These are phyloP conservation scores for Diplocarpon rosae DNA, from an alignment of 2,329 filamentous ascomycete genomes.

Conservation along the genomic window DNA sequence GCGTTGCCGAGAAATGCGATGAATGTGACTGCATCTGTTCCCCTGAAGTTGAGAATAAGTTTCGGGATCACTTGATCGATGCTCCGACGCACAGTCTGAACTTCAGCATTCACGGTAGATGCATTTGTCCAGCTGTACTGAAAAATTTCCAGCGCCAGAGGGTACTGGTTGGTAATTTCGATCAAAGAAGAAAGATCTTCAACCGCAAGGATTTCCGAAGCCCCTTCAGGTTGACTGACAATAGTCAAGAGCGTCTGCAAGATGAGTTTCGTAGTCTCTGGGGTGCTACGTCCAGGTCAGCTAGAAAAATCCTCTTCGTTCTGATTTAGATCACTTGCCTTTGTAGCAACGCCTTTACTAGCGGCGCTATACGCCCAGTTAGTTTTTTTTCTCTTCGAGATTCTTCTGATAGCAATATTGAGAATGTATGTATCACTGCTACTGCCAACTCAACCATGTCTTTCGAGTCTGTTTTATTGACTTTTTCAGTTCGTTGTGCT, in stretches of 20 bases:
- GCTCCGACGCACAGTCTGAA: conserved; percentile 28
- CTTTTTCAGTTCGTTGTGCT: conserved; percentile 34
- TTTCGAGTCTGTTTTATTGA: conserved; percentile 34
- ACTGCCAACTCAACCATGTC: conserved; percentile 55
- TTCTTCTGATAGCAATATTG: conserved; percentile 41
- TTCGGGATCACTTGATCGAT: conserved; percentile 38
- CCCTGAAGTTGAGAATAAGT: conserved; percentile 43
- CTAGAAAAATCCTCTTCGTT: conserved; percentile 1
- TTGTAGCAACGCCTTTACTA: conserved; percentile 42
- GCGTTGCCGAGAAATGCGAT: conserved; percentile 44
- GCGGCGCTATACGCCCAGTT: conserved; percentile 39
- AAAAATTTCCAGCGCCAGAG: conserved; percentile 44
- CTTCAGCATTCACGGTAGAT: conserved; percentile 27
- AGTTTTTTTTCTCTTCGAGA: conserved; percentile 36
- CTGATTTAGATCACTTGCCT: conserved; percentile 32
- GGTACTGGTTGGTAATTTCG: conserved; percentile 43
- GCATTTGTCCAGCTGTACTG: conserved; percentile 45
- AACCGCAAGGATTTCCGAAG: conserved; percentile 36
- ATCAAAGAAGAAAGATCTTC: conserved; percentile 44
- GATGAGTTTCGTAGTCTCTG: conserved; percentile 40
- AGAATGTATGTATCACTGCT: conserved; percentile 52
- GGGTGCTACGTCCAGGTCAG: conserved; percentile 31
- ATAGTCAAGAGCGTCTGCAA: conserved; percentile 47
- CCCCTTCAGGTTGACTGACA: conserved; percentile 40
- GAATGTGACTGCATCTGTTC: conserved; percentile 49